Conservation (phyloP, 768 basidiomycete species). For the Boletus sensibilis region DNA sequence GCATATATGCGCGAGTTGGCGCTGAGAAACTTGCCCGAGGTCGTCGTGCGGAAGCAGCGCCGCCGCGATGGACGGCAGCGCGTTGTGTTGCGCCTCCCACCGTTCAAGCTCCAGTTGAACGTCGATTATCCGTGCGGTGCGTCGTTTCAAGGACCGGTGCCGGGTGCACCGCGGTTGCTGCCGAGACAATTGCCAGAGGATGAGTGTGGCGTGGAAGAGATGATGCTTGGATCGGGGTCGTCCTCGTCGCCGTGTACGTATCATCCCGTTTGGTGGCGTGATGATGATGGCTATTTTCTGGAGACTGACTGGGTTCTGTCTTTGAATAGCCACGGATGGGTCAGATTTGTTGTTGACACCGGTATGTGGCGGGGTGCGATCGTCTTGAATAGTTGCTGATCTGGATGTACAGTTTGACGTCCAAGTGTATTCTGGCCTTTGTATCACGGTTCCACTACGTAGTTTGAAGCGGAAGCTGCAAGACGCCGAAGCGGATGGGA, state of each 20-base stretch:
- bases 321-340: constrained; percentile 11
- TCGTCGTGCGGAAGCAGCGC: neutral
- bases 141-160: constrained; percentile 1
- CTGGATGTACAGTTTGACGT: constrained; percentile 2
- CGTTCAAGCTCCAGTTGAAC: constrained; percentile 5
- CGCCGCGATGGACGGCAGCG: constrained; percentile 1
- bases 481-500: constrained; percentile 10
- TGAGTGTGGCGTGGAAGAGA: constrained; percentile 18
- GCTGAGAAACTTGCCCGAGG: constrained; percentile 9
- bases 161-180: constrained; percentile 27
- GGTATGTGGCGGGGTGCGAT: constrained; percentile 13
- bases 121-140: neutral
- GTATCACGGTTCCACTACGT: constrained; percentile 25
- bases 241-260: constrained; percentile 18
- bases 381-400: neutral
- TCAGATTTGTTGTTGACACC: constrained; percentile 12
- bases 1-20: constrained; percentile 14
- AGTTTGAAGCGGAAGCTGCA: constrained; percentile 25
- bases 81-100: constrained; percentile 12
- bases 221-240: constrained; percentile 1
- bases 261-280: neutral
- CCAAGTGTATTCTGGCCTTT: constrained; percentile 18
- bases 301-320: neutral
- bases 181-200: constrained; percentile 29
- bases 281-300: neutral